Conservation (phyloP, 106 monocot species). For the Narthecium ossifragum region DNA sequence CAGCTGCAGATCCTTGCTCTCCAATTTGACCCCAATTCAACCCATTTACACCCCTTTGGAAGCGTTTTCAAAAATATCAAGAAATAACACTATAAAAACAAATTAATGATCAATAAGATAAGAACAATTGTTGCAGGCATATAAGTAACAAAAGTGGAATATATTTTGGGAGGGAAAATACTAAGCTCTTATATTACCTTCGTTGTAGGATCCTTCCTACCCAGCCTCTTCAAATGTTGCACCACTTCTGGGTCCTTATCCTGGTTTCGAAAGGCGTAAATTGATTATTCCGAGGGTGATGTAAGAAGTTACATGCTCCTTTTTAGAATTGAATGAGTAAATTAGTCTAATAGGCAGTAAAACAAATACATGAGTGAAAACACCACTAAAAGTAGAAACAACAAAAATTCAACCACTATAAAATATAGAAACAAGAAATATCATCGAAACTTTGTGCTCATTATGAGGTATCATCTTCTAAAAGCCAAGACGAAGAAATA, state of each 20-base stretch:
- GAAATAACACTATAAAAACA: not conserved
- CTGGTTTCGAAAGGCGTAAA: slow-evolving; percentile 21
- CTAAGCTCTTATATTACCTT: too few relatives aligned
- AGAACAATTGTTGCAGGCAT: not conserved
- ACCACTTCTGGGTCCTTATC: slow-evolving; percentile 67
- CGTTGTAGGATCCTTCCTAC: slow-evolving; percentile 90
- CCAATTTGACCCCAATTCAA: not conserved
- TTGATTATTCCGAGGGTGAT: not conserved
- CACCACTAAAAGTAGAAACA: not conserved
- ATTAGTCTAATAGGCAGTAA: not conserved
- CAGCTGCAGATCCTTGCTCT: not conserved
- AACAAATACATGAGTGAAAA: not conserved
- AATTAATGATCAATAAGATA: not conserved
- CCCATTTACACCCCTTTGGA: not conserved
- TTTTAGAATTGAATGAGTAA: not conserved
- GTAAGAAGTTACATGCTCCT: not conserved
- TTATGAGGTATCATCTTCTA: too few relatives aligned
- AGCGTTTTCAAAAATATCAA: not conserved
- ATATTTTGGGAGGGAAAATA: not conserved
- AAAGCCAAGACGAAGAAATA: too few relatives aligned
- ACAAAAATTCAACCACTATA: not conserved
- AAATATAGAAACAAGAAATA: too few relatives aligned
- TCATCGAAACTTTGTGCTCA: too few relatives aligned
- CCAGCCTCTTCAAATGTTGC: slow-evolving; percentile 82
- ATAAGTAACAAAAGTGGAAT: not conserved